Percentiles rank a stretch among this genome's conserved stretches.
These are phyloP conservation scores for Fraxinus cuspidata DNA, from an alignment of 257 asterid genomes.

Conservation along the genomic window DNA sequence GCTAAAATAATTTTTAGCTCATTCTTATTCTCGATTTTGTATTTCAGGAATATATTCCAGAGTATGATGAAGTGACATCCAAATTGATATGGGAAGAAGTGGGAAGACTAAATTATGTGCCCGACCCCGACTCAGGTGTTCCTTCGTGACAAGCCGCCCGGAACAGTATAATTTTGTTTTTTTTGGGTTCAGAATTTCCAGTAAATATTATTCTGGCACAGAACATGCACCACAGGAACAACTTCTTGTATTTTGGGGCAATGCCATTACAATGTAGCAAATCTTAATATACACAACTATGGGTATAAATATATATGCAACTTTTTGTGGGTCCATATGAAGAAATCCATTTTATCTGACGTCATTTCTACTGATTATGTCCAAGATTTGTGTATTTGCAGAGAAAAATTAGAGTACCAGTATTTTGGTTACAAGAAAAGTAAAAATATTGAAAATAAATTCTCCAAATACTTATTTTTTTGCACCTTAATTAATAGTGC, in stretches of 20 bases:
- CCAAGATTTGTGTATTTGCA: neutral
- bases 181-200: neutral
- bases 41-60: slow-evolving; percentile 74
- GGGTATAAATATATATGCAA: neutral
- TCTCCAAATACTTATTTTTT: neutral
- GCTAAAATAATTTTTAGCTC: neutral
- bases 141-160: slow-evolving; percentile 27
- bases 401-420: neutral
- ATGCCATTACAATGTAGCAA: neutral
- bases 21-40: neutral
- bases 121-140: slow-evolving; percentile 46
- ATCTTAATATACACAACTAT: neutral
- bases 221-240: too few relatives aligned
- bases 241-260: neutral
- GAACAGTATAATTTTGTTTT: too few relatives aligned
- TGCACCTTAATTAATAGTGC: too few relatives aligned
- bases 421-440: neutral
- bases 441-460: neutral
- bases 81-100: slow-evolving; percentile 41
- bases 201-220: neutral
- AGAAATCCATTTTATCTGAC: neutral
- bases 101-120: slow-evolving; percentile 44
- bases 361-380: neutral
- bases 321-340: neutral
- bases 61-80: slow-evolving; percentile 60